Conservation (phyloP, 805 yeast species). For the Hanseniaspora vineae region DNA sequence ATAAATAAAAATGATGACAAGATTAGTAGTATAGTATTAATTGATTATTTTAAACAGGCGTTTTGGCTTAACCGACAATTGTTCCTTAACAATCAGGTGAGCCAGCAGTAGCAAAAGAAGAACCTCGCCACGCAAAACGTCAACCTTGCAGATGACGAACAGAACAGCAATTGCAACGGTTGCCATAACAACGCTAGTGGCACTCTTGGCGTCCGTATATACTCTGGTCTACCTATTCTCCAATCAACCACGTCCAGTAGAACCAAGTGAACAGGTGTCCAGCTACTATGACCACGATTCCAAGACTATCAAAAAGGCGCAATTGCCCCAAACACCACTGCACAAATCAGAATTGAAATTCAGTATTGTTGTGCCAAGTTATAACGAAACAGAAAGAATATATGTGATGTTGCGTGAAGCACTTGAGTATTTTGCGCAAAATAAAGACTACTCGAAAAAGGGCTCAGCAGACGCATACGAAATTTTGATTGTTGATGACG, state of each 20-base stretch:
- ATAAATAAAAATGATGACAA: too few relatives aligned
- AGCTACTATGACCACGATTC: conserved; percentile 32
- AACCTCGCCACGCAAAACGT: too few relatives aligned
- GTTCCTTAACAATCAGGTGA: too few relatives aligned
- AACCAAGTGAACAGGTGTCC: conserved; percentile 39
- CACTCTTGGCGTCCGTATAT: conserved; percentile 22
- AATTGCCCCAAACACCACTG: conserved; percentile 7
- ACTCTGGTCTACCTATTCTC: conserved; percentile 35
- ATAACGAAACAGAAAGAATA: conserved; percentile 69
- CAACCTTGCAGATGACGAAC: too few relatives aligned
- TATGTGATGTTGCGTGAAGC: conserved; percentile 61
- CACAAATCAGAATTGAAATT: conserved; percentile 33
- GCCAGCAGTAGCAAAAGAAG: too few relatives aligned
- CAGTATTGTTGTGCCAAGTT: conserved; percentile 87
- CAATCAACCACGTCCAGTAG: conserved; percentile 49
- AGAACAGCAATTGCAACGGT: neutral
- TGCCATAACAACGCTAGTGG: conserved; percentile 6
- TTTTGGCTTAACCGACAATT: too few relatives aligned
- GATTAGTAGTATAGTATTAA: neutral
- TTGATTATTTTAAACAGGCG: too few relatives aligned
- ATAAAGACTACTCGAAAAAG: conserved; percentile 5
- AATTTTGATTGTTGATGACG: conserved; percentile 82
- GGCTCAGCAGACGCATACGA: conserved; percentile 30
- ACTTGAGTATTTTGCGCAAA: conserved; percentile 35
- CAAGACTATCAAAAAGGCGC: conserved; percentile 21